Evolutionary conservation across 139 green algal species (phyloP).

Genomic region (Marvania coccoides): DNA sequence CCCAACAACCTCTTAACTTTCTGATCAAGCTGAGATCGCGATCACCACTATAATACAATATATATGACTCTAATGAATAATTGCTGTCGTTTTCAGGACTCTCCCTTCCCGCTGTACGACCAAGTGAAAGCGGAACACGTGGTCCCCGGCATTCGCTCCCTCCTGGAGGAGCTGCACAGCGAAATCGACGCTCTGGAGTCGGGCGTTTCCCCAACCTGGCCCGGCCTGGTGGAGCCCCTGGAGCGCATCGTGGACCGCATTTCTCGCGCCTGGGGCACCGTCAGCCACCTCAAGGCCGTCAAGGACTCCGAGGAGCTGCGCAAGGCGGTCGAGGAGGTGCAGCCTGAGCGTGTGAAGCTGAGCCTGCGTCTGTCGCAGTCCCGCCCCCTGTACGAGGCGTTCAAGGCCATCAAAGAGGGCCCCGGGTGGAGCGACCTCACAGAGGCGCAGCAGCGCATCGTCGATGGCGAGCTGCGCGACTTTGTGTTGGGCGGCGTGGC

Average conservation of each 20-base stretch:
- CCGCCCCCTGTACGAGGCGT: conserved; percentile 71
- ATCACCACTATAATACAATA: too few species aligned
- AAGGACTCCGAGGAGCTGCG: conserved; percentile 82
- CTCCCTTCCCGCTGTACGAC: conserved; percentile 69
- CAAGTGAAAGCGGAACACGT: conserved; percentile 83
- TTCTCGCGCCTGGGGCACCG: conserved; percentile 75
- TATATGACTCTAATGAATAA: too few species aligned
- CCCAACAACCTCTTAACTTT: too few species aligned
- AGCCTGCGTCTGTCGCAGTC: conserved; percentile 62
- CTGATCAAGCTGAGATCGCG: too few species aligned
- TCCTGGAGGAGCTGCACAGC: conserved; percentile 63
- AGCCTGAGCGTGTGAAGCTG: conserved; percentile 87
- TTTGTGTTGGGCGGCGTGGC: conserved; percentile 86
- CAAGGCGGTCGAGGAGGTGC: conserved; percentile 86
- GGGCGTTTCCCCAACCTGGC: conserved; percentile 57
- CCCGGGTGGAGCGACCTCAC: conserved; percentile 45
- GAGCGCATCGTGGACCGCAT: conserved; percentile 80
- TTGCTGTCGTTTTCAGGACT: conserved; percentile 31
- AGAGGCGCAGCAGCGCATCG: conserved; percentile 70
- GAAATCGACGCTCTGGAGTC: conserved; percentile 71
- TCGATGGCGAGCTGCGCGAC: conserved; percentile 79
- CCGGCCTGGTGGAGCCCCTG: conserved; percentile 73
- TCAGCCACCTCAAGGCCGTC: conserved; percentile 93
- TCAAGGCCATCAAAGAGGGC: conserved; percentile 58
- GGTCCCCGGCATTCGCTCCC: conserved; percentile 70